phyloP scores from a whole-genome alignment of 306 rosid genomes.

The Medicago truncatula region MtrunA17r5.0-ANR NC_053048.1:28651501-28652000 shows the following conservation, averaged over 20 bases:
- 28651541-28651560: not conserved
- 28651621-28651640: conserved; percentile 26
- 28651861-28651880: conserved; percentile 62
- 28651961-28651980: too few species aligned
- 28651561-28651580: not conserved
- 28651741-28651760: conserved; percentile 24
- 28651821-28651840: not conserved
- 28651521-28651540: too few species aligned
- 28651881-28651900: conserved; percentile 26
- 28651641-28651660: conserved; percentile 7
- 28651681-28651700: not conserved
- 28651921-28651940: too few species aligned
- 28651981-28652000: too few species aligned
- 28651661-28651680: conserved; percentile 21
- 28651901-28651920: too few species aligned
- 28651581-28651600: not conserved
- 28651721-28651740: conserved; percentile 17
- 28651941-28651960: too few species aligned
- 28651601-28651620: not conserved
- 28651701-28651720: not conserved
- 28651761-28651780: conserved; percentile 15
- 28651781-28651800: conserved; percentile 39
- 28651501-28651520: too few species aligned
- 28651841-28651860: conserved; percentile 9
- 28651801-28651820: conserved; percentile 16